phyloP scores from a whole-genome alignment of 2,329 filamentous ascomycete genomes.

The Cladophialophora exuberans region DNA sequence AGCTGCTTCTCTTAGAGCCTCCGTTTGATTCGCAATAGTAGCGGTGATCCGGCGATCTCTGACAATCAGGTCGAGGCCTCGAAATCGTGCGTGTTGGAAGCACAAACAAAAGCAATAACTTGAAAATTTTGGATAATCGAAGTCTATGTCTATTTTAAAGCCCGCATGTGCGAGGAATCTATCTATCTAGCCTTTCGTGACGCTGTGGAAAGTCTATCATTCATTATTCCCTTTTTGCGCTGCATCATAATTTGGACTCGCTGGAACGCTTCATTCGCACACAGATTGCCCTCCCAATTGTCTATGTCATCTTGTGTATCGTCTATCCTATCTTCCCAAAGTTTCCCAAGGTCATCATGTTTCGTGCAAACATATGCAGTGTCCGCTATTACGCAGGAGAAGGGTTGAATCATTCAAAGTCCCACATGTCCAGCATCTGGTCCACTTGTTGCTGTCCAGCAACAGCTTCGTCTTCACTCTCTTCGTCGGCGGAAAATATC shows the following conservation, averaged over 20 bases:
- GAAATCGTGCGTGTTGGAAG: no score
- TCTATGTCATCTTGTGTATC: no score
- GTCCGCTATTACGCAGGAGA: background rate
- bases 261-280: no score
- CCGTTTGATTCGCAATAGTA: no score
- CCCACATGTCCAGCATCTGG: conserved; percentile 23
- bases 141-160: background rate
- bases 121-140: no score
- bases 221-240: no score
- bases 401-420: conserved; percentile 10
- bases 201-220: background rate
- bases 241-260: no score
- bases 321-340: background rate
- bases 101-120: no score
- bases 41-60: no score
- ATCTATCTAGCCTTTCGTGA: background rate
- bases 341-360: conserved; percentile 1
- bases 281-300: no score
- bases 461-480: conserved; percentile 9
- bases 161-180: background rate
- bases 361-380: background rate
- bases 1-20: no score
- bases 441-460: conserved; percentile 7
- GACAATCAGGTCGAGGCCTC: no score
- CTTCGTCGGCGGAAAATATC: conserved; percentile 59